phyloP scores from a whole-genome alignment of 2,329 filamentous ascomycete genomes.

The Hypoxylon sp. region DNA sequence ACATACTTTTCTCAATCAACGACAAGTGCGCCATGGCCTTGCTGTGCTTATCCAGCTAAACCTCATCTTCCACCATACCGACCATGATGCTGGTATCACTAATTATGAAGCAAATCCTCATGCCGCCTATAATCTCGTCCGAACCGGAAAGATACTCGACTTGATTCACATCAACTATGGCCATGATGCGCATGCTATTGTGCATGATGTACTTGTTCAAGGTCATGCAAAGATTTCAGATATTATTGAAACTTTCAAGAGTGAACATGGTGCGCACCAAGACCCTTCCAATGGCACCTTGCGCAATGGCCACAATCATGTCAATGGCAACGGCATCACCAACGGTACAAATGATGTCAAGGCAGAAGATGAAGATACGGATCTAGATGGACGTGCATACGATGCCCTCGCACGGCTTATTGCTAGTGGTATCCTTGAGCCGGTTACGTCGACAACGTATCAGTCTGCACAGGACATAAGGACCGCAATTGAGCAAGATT shows the following conservation, averaged over 20 bases:
- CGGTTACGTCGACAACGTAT: slow-evolving; percentile 71
- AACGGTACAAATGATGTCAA: slow-evolving; percentile 50
- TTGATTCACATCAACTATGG: slow-evolving; percentile 82
- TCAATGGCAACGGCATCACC: slow-evolving; percentile 54
- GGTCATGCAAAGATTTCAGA: slow-evolving; percentile 83
- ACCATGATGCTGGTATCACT: slow-evolving; percentile 73
- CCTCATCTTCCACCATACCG: slow-evolving; percentile 81
- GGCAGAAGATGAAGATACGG: slow-evolving; percentile 30
- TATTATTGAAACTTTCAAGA: slow-evolving; percentile 74
- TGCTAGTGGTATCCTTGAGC: slow-evolving; percentile 76
- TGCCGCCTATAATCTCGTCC: slow-evolving; percentile 85
- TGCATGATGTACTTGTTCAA: slow-evolving; percentile 81
- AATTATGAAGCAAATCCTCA: slow-evolving; percentile 88
- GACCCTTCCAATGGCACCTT: slow-evolving; percentile 45
- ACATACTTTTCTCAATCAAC: slow-evolving; percentile 79
- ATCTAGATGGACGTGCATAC: slow-evolving; percentile 63
- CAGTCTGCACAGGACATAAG: slow-evolving; percentile 73
- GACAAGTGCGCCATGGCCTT: slow-evolving; percentile 84
- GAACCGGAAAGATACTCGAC: slow-evolving; percentile 85
- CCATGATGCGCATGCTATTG: slow-evolving; percentile 78
- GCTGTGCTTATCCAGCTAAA: slow-evolving; percentile 91
- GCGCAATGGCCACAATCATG: slow-evolving; percentile 52
- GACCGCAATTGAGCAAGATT: slow-evolving; percentile 74
- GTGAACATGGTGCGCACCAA: slow-evolving; percentile 54
- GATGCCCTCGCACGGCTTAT: slow-evolving; percentile 69